phyloP scores from a whole-genome alignment of 2,329 filamentous ascomycete genomes.

The Pestalotiopsis sp. region DNA sequence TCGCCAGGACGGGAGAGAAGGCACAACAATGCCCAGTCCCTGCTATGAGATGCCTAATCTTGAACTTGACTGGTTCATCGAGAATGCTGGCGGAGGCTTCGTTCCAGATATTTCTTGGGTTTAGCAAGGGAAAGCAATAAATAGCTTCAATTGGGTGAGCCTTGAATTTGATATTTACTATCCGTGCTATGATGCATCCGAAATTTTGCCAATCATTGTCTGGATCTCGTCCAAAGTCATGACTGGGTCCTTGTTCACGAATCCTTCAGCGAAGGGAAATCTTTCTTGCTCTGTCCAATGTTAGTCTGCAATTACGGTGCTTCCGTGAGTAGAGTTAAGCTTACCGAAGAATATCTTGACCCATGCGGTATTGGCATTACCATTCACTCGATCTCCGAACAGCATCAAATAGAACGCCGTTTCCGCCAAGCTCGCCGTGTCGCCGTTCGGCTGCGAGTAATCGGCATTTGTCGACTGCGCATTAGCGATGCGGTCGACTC shows the following conservation, averaged over 20 bases:
- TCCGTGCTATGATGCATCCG: not conserved
- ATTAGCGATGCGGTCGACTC: slow-evolving; percentile 18
- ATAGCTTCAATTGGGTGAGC: too few species aligned
- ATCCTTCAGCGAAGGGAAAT: not conserved
- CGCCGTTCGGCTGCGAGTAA: not conserved
- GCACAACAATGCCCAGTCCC: not conserved
- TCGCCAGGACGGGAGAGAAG: not conserved
- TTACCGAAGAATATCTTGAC: slow-evolving; percentile 3
- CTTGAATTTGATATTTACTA: too few species aligned
- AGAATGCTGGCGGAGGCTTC: not conserved
- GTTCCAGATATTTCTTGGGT: not conserved
- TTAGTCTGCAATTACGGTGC: not conserved
- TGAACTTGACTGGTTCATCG: not conserved
- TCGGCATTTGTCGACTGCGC: slow-evolving; percentile 23
- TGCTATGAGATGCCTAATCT: not conserved
- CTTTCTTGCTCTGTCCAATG: not conserved
- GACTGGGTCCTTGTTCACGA: not conserved
- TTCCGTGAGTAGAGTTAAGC: not conserved
- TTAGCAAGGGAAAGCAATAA: too few species aligned
- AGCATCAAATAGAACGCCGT: slow-evolving; percentile 3
- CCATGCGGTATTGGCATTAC: not conserved
- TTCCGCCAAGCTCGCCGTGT: not conserved
- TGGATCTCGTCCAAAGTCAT: not conserved
- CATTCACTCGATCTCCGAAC: slow-evolving; percentile 1
- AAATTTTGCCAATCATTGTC: not conserved